phyloP scores from a whole-genome alignment of 306 rosid genomes.

The cucumber (Cucumis sativus) region DNA sequence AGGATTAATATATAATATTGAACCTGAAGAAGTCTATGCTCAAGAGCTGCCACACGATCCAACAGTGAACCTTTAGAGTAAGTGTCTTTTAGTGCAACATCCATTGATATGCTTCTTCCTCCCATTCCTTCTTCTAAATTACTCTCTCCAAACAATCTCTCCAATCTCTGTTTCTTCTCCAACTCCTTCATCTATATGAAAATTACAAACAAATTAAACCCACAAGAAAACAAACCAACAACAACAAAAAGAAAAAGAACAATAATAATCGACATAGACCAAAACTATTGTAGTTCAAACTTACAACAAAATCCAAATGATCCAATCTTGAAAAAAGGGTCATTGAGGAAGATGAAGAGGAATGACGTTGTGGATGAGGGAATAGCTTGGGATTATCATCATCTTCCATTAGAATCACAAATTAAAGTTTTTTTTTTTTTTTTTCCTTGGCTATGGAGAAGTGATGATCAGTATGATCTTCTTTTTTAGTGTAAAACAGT shows the following conservation, averaged over 20 bases:
- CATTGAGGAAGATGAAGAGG: constrained; percentile 15
- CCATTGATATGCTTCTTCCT: constrained; percentile 23
- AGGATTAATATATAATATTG: background rate
- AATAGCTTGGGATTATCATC: background rate
- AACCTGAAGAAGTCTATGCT: constrained; percentile 63
- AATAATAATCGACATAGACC: background rate
- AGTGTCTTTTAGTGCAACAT: constrained; percentile 37
- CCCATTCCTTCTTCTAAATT: constrained; percentile 10
- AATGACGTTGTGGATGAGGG: constrained; percentile 1
- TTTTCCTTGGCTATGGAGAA: background rate
- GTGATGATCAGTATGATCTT: background rate
- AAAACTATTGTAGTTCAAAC: background rate
- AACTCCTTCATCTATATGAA: constrained; percentile 43
- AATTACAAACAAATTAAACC: background rate
- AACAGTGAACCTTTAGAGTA: constrained; percentile 47
- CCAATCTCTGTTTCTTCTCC: constrained; percentile 40
- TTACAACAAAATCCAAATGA: constrained; percentile 55
- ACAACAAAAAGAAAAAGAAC: background rate
- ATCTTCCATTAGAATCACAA: background rate
- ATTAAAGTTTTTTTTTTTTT: background rate
- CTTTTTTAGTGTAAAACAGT: background rate
- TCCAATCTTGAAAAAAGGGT: constrained; percentile 64
- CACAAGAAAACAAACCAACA: background rate
- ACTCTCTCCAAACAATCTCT: constrained; percentile 6
- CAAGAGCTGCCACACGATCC: constrained; percentile 66